phyloP scores from a whole-genome alignment of 441 rosid species.

The Croton setiger region DNA sequence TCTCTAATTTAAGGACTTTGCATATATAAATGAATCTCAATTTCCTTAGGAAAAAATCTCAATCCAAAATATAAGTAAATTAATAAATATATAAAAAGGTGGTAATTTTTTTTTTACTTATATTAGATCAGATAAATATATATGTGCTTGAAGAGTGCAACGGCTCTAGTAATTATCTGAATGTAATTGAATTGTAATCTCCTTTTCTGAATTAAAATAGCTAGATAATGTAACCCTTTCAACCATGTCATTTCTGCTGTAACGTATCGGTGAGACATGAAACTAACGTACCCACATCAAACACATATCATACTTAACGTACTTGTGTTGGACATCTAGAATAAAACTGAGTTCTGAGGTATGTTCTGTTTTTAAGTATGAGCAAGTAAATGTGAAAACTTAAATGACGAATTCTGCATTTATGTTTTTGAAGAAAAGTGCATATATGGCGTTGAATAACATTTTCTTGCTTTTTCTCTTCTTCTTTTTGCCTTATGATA shows the following conservation, averaged over 20 bases:
- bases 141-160: neutral
- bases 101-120: neutral
- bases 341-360: neutral
- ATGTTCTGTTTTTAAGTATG: neutral
- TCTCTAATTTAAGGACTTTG: neutral
- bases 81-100: neutral
- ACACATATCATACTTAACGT: slow-evolving; percentile 1
- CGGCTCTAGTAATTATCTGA: neutral
- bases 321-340: slow-evolving; percentile 15
- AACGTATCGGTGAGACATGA: slow-evolving; percentile 1
- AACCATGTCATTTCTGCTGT: neutral
- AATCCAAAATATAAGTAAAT: too few species aligned
- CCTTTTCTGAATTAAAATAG: neutral
- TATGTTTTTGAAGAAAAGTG: neutral
- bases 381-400: neutral
- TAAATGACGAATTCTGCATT: neutral
- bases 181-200: neutral
- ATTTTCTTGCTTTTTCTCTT: neutral
- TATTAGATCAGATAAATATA: neutral
- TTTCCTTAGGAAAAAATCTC: neutral
- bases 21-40: neutral
- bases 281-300: slow-evolving; percentile 10
- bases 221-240: neutral
- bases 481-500: neutral
- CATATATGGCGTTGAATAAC: neutral